Base-by-base conservation (phyloP, 345 rosid genomes). In the Aethionema arabicum region DNA sequence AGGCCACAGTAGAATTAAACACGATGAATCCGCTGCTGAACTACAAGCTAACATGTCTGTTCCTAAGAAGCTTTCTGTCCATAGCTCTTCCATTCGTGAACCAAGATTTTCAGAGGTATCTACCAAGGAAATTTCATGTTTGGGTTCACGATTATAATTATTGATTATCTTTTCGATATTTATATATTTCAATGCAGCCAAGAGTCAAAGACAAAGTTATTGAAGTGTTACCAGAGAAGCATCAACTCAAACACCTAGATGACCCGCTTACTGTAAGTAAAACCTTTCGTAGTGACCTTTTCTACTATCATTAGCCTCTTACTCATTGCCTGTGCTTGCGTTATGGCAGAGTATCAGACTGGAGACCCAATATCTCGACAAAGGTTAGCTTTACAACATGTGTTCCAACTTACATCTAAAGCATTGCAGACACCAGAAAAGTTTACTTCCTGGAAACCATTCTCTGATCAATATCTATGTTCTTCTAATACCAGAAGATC, bases 301-400 rank as follows among this genome's bases (percentile, higher is more conserved):
- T 51, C 32, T 68, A 44, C 11, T 41, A 59, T 47, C 32, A 16
- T 42, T 39, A 59, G 52, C 6, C 31, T 27, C 52, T 53, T 35
- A 21, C 10, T 58, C 30, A 15, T 46, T 54, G 11, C 43, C 35
- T 73, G 43, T 50, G 52, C 67, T 61, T 61, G 55, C 36, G 52
- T 67, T 57, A 62, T 69, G 77, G 85, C 83, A 86, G 86, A 31
- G 75, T 69, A 66, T 72, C 4, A 72, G 77, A 69, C 67, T 68
- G 68, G 63, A 69, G 27, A 53, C 52, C 15, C 70, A 72, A 56
- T 66, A 80, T 52, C 8, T 67, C 54, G 14, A 59, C 4, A 65
- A 63, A 82, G 95, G 97, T 87, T 66, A 73, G 84, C 32, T 46
- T 21, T 44, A n/a, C 52, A 7, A 4, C 52, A 47, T 21, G 27